Conservation (phyloP, 2,329 filamentous ascomycete species). For the Chaetomium sp. region DNA sequence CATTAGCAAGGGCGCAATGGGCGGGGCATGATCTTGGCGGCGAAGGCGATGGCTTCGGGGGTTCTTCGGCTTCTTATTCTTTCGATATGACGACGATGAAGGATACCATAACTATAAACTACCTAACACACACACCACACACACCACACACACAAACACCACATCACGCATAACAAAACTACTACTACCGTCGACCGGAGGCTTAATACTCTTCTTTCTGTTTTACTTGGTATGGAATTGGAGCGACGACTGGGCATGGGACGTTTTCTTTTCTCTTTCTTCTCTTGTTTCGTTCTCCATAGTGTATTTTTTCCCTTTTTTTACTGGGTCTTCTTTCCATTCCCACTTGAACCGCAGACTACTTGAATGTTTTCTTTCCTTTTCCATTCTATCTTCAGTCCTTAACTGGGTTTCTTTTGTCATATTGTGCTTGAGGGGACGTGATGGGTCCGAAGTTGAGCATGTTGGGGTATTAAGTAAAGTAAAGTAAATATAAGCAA, state of each 20-base stretch:
- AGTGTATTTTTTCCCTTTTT: background rate
- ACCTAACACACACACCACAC: background rate
- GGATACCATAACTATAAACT: background rate
- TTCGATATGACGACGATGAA: slow-evolving; percentile 5
- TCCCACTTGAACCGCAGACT: background rate
- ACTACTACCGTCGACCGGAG: background rate
- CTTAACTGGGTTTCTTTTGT: too few relatives aligned
- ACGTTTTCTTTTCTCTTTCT: background rate
- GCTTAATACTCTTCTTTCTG: slow-evolving; percentile 1
- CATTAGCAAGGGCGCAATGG: background rate
- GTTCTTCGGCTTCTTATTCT: too few relatives aligned
- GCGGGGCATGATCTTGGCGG: background rate
- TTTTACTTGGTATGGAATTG: background rate
- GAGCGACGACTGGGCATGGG: background rate
- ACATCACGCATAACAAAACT: background rate
- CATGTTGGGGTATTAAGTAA: too few relatives aligned
- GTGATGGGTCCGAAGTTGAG: too few relatives aligned
- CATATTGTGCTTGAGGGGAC: too few relatives aligned
- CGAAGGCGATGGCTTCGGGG: background rate
- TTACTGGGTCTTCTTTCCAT: background rate
- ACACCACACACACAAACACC: background rate
- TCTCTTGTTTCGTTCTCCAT: background rate
- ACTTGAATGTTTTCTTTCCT: background rate
- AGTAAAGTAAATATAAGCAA: too few relatives aligned
- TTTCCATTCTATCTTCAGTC: too few relatives aligned